Base-by-base conservation (phyloP, 139 green algal genomes). In the Yamagishiella unicocca region DNA sequence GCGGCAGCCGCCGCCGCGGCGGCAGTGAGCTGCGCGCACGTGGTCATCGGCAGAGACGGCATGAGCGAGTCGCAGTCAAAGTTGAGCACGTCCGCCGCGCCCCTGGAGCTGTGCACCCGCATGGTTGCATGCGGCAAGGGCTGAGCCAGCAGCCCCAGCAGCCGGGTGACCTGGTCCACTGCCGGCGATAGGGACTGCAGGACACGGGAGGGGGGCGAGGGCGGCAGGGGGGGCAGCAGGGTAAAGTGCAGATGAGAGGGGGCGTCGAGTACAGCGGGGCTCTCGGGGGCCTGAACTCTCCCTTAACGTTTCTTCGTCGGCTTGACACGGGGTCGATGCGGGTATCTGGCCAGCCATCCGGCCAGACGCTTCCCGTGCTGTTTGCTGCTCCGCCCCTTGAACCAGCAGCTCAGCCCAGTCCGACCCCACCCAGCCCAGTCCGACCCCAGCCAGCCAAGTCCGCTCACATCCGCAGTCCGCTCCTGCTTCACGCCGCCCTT, bases 41-140 rank as follows among this genome's bases (percentile, higher is more conserved):
- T 61, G 17, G 40, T 6, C 40, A n/a, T 2, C 58, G 79, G 79
- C 79, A 85, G 58, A 1, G 79, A 85, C 19, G 79, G 79, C 79
- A 85, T 75, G 40, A 85, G 61, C 22, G 40, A 66, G 61, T 85
- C 79, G 10, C n/a, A 33, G 40, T 75, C 79, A 29, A 85, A 85
- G 62, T 75, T 66, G 29, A 85, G 79, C 8, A 33, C 42, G 43
- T 85, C 79, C 24, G 79, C 79, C 27, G 79, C 79, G 61, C 61
- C 79, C 0, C 61, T 40, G 4, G 61, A n/a, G 29, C 10, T 29
- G 61, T 76, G 42, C 12, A 67, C 21, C 0, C 42, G 61, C 40
- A 85, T 24, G 4, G 61, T 62, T 27, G 79, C 42, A 29, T 54
- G 50, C 42, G 79, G 79, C 79, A 85, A 61, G 8, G 79, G 79